A percentile compares a stretch with the other conserved stretches of the same genome.
Evolutionary conservation across 1,139 yeast genomes (phyloP).

Genomic region (Candida frijolesensis): DNA sequence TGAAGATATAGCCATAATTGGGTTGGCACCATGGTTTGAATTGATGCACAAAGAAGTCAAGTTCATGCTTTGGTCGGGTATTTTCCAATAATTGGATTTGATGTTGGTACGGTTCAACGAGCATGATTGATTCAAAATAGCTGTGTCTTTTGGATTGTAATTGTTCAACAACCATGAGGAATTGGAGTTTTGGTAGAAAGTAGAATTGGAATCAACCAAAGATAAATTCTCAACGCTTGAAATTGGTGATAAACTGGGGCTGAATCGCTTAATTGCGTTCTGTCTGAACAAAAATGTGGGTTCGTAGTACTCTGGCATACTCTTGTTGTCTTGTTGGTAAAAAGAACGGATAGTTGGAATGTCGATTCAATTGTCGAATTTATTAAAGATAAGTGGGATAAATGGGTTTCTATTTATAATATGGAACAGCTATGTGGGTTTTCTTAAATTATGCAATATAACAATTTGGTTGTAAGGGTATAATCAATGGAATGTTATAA

Average conservation of each 20-base stretch:
- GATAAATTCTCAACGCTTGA: conserved; percentile 26
- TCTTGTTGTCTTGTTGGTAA: not conserved
- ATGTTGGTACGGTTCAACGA: conserved; percentile 45
- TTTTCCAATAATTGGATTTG: conserved; percentile 71
- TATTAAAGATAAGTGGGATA: not conserved
- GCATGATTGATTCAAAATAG: conserved; percentile 42
- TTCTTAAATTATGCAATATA: not conserved
- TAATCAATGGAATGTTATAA: not conserved
- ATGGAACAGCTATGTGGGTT: not conserved
- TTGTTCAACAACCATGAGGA: conserved; percentile 31
- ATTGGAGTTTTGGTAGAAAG: conserved; percentile 1
- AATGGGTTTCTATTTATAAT: not conserved
- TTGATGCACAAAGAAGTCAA: conserved; percentile 54
- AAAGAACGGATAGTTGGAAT: not conserved
- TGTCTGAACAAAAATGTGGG: conserved; percentile 48
- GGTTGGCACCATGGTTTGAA: conserved; percentile 30
- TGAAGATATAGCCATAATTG: conserved; percentile 64
- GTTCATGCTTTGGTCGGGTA: conserved; percentile 58
- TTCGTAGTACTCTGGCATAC: conserved; percentile 42
- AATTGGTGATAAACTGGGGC: conserved; percentile 31
- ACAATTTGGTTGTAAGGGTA: not conserved
- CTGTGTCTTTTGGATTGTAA: conserved; percentile 31
- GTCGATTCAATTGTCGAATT: not conserved
- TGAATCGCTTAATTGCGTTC: conserved; percentile 43
- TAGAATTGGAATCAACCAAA: not conserved